Conservation (phyloP, 2,329 filamentous ascomycete species). For the Zasmidium citrigriseum region DNA sequence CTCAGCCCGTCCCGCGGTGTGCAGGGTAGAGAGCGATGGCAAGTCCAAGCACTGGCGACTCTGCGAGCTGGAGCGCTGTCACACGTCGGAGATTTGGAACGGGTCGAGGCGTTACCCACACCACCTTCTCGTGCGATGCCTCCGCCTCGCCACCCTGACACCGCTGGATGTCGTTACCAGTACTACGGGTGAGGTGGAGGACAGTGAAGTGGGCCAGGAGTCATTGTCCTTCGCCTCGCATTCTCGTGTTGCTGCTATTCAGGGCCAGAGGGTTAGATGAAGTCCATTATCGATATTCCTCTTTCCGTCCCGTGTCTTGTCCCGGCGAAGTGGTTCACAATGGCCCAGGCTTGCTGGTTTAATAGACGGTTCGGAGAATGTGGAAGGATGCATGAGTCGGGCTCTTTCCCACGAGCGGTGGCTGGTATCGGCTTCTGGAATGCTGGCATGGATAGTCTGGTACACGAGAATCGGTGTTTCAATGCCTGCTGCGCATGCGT, state of each 20-base stretch:
- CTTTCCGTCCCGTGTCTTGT: not conserved
- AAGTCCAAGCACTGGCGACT: too few relatives aligned
- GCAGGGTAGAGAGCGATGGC: too few relatives aligned
- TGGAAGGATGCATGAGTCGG: not conserved
- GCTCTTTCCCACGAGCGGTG: too few relatives aligned
- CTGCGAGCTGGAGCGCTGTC: too few relatives aligned
- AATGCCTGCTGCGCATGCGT: conserved; percentile 4
- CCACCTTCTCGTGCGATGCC: not conserved
- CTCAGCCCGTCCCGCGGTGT: too few relatives aligned
- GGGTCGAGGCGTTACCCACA: not conserved
- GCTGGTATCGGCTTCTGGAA: too few relatives aligned
- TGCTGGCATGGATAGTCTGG: not conserved
- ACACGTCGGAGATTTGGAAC: conserved; percentile 1
- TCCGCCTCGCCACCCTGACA: too few relatives aligned
- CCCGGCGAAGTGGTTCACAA: not conserved
- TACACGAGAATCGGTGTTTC: conserved; percentile 7
- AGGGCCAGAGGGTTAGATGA: not conserved
- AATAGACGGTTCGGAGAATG: not conserved
- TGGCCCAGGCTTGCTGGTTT: not conserved
- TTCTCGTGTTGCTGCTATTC: not conserved
- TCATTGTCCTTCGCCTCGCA: not conserved
- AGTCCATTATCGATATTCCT: not conserved
- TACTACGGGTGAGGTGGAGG: not conserved
- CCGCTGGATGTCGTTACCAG: not conserved
- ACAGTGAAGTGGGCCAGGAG: not conserved